phyloP scores from a whole-genome alignment of 2,329 filamentous ascomycete species.

The Diaporthe amygdali region DNA sequence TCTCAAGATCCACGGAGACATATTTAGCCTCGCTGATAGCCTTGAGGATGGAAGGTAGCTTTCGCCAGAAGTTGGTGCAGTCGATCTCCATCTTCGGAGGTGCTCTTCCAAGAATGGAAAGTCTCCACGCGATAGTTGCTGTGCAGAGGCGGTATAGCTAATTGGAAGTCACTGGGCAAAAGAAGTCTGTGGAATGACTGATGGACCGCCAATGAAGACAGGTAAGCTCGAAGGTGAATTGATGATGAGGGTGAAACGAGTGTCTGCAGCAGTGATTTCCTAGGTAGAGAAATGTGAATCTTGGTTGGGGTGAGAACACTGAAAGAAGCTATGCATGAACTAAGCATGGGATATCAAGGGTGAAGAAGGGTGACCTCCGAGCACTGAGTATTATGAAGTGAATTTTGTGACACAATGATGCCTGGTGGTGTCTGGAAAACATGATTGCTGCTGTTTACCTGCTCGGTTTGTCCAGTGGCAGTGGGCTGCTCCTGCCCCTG shows the following conservation, averaged over 20 bases:
- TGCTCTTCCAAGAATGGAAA: neutral
- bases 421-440: neutral
- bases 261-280: neutral
- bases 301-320: neutral
- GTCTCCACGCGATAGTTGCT: neutral
- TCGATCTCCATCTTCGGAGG: constrained; percentile 35
- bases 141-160: too few relatives aligned
- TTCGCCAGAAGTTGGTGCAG: constrained; percentile 33
- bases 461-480: neutral
- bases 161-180: neutral
- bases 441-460: neutral
- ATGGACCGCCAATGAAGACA: neutral
- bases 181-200: neutral
- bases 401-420: neutral
- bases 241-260: neutral
- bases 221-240: neutral
- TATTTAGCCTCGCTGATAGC: constrained; percentile 36
- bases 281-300: neutral
- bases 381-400: neutral
- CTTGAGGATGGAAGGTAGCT: constrained; percentile 36
- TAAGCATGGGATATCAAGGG: neutral
- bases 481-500: neutral
- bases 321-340: neutral
- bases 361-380: neutral
- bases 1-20: constrained; percentile 44